Conservation (phyloP, 306 rosid genomes). For the Ammopiptanthus mongolicus region DNA sequence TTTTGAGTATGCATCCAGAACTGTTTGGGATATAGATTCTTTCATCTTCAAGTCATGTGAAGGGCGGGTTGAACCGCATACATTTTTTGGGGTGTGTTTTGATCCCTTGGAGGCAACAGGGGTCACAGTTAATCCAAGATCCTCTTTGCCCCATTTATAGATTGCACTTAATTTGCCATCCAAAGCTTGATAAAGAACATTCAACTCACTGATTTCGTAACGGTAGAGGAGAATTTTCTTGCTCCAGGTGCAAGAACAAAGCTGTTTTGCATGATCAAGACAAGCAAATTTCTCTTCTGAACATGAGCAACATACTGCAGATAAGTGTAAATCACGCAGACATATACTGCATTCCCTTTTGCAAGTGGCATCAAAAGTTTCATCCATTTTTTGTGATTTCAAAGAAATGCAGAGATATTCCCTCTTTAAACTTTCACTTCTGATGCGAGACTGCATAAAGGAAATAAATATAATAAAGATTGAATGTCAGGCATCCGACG, state of each 20-base stretch:
- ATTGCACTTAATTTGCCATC: constrained; percentile 64
- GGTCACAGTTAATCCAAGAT: constrained; percentile 52
- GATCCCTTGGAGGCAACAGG: constrained; percentile 29
- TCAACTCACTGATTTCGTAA: constrained; percentile 53
- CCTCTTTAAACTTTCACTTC: constrained; percentile 51
- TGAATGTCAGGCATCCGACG: not conserved
- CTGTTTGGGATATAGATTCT: constrained; percentile 5
- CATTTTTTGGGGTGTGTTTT: constrained; percentile 17
- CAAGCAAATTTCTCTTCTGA: constrained; percentile 62
- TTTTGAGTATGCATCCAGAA: not conserved
- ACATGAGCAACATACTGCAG: constrained; percentile 74
- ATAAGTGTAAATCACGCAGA: constrained; percentile 59
- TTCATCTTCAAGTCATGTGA: constrained; percentile 10
- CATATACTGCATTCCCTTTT: constrained; percentile 81
- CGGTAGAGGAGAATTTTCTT: constrained; percentile 48
- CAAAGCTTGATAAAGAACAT: constrained; percentile 72
- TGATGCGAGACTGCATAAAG: constrained; percentile 54
- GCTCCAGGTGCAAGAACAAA: constrained; percentile 77
- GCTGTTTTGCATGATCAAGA: constrained; percentile 69
- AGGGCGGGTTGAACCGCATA: not conserved
- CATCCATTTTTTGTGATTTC: constrained; percentile 43
- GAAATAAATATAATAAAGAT: not conserved
- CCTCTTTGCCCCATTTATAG: constrained; percentile 64
- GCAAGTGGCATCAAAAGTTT: constrained; percentile 33
- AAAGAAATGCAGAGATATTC: constrained; percentile 51